Conservation (phyloP, 257 asterid species). For the Mitragyna speciosa region DNA sequence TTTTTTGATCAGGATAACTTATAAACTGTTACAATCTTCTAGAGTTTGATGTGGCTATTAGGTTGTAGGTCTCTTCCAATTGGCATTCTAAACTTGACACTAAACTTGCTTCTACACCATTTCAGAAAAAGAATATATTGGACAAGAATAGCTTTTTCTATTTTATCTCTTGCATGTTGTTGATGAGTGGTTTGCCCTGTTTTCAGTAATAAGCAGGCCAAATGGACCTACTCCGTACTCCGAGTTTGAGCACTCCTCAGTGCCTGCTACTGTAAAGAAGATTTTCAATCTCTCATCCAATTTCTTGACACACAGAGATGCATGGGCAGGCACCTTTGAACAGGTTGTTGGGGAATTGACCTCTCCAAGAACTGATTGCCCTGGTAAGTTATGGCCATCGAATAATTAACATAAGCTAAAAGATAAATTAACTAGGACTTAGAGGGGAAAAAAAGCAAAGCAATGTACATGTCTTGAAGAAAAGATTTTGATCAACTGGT, state of each 20-base stretch:
- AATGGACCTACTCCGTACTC: conserved; percentile 60
- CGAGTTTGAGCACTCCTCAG: conserved; percentile 75
- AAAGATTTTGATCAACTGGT: not conserved
- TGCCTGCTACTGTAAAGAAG: conserved; percentile 80
- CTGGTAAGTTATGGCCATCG: conserved; percentile 37
- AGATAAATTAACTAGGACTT: not conserved
- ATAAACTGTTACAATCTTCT: not conserved
- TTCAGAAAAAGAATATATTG: not conserved
- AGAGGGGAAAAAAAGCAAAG: not conserved
- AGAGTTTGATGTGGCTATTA: not conserved
- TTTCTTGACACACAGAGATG: conserved; percentile 78
- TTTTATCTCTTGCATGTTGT: not conserved
- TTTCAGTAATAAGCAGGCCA: conserved; percentile 64
- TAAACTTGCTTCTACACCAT: not conserved
- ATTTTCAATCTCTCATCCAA: conserved; percentile 68
- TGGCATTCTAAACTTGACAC: not conserved
- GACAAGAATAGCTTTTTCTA: not conserved
- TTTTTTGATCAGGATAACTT: not conserved
- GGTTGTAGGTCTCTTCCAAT: not conserved
- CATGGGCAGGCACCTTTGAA: conserved; percentile 91
- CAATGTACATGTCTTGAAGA: not conserved
- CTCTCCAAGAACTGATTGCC: conserved; percentile 81
- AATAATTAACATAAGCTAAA: not conserved
- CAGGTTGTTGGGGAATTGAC: conserved; percentile 54
- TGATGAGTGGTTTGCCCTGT: conserved; percentile 1